These are phyloP conservation scores for Scheffersomyces segobiensis DNA, from an alignment of 1,139 yeast genomes.

Conservation along the genomic window DNA sequence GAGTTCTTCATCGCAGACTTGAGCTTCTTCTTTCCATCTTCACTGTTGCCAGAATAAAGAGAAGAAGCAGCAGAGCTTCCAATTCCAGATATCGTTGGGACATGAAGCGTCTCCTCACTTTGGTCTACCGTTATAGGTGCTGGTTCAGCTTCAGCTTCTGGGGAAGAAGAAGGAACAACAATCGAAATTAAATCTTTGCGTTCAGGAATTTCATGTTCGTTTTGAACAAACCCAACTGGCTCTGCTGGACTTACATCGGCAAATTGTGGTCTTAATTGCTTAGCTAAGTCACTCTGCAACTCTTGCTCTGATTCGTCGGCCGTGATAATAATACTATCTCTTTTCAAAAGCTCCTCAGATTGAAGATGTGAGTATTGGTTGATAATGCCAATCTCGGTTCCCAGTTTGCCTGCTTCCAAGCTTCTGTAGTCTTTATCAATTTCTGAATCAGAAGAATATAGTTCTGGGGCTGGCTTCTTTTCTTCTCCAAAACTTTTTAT, in stretches of 20 bases:
- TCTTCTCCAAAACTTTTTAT: constrained; percentile 16
- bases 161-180: not conserved
- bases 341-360: constrained; percentile 12
- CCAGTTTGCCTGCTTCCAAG: constrained; percentile 7
- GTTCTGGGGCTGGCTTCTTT: constrained; percentile 5
- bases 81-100: constrained; percentile 11
- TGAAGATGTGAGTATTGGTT: constrained; percentile 18
- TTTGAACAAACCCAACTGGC: not conserved
- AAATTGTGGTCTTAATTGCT: constrained; percentile 26
- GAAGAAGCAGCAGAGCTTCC: constrained; percentile 31
- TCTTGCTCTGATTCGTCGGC: constrained; percentile 20
- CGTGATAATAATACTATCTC: constrained; percentile 6
- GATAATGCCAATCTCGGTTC: constrained; percentile 23
- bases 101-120: constrained; percentile 15
- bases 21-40: constrained; percentile 42
- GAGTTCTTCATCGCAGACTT: constrained; percentile 68
- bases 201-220: constrained; percentile 1
- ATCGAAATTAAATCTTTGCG: not conserved
- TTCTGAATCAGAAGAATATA: constrained; percentile 6
- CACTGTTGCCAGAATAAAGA: constrained; percentile 26
- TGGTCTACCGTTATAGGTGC: constrained; percentile 1
- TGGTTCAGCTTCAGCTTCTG: not conserved
- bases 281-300: constrained; percentile 23
- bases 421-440: constrained; percentile 5
- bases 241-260: not conserved